phyloP scores from a whole-genome alignment of 148 eudicot genomes.

The Vaccinium macrocarpon region DNA sequence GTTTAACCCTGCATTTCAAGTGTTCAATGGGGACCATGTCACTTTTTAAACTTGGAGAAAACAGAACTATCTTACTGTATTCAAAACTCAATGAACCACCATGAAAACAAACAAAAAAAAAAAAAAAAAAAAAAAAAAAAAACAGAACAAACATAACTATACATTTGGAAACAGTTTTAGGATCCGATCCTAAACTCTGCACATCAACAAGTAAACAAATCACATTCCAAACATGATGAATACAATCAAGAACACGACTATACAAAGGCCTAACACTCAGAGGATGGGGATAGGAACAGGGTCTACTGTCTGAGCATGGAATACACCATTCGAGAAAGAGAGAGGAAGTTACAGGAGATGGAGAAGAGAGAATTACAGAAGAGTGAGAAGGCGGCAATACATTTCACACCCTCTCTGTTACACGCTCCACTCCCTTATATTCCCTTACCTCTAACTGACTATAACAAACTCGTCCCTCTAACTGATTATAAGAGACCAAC shows the following conservation, averaged over 20 bases:
- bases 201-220: slow-evolving; percentile 3
- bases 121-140: background rate
- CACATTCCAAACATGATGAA: background rate
- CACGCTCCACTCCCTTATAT: no score
- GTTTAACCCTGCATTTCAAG: slow-evolving; percentile 56
- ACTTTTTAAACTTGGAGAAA: background rate
- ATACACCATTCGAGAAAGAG: background rate
- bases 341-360: no score
- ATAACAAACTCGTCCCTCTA: no score
- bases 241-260: background rate
- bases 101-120: background rate
- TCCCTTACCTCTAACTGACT: no score
- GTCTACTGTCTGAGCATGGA: no score
- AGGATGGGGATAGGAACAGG: background rate
- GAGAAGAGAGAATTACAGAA: no score
- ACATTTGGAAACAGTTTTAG: background rate
- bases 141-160: background rate
- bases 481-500: no score
- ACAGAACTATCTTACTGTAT: background rate
- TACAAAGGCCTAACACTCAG: background rate
- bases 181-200: background rate
- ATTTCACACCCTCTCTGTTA: no score
- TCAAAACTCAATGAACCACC: background rate
- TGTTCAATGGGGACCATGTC: slow-evolving; percentile 3
- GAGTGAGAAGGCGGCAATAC: no score